phyloP scores from a whole-genome alignment of 2,329 filamentous ascomycete genomes.

The Fusarium decemcellulare region DNA sequence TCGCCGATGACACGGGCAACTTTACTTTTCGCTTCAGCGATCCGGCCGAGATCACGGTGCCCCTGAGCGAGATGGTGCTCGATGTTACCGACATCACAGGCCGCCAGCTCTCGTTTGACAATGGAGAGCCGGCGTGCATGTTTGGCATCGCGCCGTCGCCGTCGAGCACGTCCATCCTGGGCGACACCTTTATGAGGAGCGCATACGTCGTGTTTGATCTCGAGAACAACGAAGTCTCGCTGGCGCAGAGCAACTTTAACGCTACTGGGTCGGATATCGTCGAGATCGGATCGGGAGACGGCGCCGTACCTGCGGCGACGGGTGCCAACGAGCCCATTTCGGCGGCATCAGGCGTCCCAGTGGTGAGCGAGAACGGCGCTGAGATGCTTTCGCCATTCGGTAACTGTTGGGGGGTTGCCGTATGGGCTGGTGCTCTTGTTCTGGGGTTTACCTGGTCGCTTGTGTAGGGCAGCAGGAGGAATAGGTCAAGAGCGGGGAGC shows the following conservation, averaged over 20 bases:
- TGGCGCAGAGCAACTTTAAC: conserved; percentile 78
- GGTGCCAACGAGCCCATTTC: conserved; percentile 63
- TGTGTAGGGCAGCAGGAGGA: neutral
- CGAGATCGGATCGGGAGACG: conserved; percentile 67
- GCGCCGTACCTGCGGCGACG: conserved; percentile 68
- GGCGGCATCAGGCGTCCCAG: conserved; percentile 61
- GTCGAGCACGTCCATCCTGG: conserved; percentile 71
- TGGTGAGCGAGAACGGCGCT: conserved; percentile 21
- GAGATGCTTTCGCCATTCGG: conserved; percentile 17
- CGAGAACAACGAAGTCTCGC: conserved; percentile 77
- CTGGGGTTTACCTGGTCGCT: conserved; percentile 38
- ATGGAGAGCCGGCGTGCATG: conserved; percentile 71
- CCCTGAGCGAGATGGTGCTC: conserved; percentile 72
- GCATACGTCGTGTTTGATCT: conserved; percentile 85
- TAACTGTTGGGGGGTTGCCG: conserved; percentile 3
- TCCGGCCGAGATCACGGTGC: conserved; percentile 65
- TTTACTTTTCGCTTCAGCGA: conserved; percentile 69
- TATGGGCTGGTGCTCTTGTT: conserved; percentile 25
- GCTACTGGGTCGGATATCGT: conserved; percentile 60
- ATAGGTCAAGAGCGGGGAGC: neutral
- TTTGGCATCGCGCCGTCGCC: conserved; percentile 77
- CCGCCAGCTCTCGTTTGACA: conserved; percentile 63
- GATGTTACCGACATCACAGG: conserved; percentile 63
- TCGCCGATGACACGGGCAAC: conserved; percentile 56
- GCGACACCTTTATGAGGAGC: conserved; percentile 81